Evolutionary conservation across 2,329 filamentous ascomycete genomes (phyloP).

Genomic region (Fusarium palustre): DNA sequence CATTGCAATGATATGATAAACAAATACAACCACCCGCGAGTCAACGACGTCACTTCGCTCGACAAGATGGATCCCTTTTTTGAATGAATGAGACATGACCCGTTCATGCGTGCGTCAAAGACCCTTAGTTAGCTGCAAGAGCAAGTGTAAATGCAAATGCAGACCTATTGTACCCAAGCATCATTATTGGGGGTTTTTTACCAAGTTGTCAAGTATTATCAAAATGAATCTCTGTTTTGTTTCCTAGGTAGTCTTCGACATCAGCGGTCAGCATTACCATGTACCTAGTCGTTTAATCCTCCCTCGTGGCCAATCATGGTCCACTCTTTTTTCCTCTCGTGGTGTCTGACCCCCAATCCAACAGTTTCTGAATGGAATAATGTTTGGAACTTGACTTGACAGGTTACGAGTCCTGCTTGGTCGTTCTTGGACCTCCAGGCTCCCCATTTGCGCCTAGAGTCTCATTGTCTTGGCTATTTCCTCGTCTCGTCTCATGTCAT

Average conservation of each 20-base stretch:
- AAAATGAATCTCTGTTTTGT: not conserved
- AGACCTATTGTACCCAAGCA: not conserved
- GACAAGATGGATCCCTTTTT: slow-evolving; percentile 17
- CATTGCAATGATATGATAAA: slow-evolving; percentile 4
- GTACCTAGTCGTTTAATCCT: not conserved
- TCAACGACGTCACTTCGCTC: slow-evolving; percentile 37
- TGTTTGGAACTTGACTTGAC: not conserved
- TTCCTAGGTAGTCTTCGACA: not conserved
- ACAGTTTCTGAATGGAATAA: not conserved
- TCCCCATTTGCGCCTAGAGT: not conserved
- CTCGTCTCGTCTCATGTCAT: not conserved
- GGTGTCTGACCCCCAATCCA: slow-evolving; percentile 37
- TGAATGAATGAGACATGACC: slow-evolving; percentile 13
- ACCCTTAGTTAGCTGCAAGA: not conserved
- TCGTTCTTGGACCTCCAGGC: not conserved
- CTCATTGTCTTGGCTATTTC: not conserved
- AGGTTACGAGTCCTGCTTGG: not conserved
- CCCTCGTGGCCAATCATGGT: slow-evolving; percentile 24
- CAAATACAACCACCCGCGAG: slow-evolving; percentile 12
- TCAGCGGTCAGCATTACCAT: slow-evolving; percentile 10
- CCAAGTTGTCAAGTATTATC: not conserved
- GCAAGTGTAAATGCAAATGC: not conserved
- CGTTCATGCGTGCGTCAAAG: slow-evolving; percentile 22
- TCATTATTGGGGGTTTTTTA: no score
- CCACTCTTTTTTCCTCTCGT: slow-evolving; percentile 37